Conservation (phyloP, 257 asterid genomes). For the Linderniella brevidens region DNA sequence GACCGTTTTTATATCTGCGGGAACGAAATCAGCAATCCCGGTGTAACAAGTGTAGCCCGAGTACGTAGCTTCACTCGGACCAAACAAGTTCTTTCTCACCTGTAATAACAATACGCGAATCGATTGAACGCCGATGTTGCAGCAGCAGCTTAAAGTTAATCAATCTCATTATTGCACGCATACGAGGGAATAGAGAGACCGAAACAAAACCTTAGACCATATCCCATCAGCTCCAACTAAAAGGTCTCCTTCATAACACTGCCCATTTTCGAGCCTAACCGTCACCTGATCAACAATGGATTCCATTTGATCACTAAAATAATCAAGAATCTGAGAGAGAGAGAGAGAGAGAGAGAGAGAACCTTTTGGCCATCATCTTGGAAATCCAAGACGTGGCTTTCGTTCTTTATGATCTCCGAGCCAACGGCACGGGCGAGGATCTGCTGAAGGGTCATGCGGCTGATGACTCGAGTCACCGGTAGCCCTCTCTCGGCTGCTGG, state of each 20-base stretch:
- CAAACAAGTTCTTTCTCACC: conserved; percentile 74
- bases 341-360: not conserved
- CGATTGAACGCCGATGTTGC: too few relatives aligned
- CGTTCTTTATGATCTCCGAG: conserved; percentile 55
- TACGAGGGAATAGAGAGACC: not conserved
- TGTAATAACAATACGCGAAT: conserved; percentile 5
- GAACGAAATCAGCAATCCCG: conserved; percentile 85
- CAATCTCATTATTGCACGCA: not conserved
- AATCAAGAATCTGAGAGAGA: not conserved
- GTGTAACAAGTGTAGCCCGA: conserved; percentile 98
- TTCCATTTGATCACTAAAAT: not conserved
- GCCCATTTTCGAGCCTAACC: conserved; percentile 64
- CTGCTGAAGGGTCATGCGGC: conserved; percentile 85
- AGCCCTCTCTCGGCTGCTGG: conserved; percentile 90
- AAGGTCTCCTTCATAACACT: conserved; percentile 62
- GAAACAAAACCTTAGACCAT: conserved; percentile 55
- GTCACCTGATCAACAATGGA: conserved; percentile 35
- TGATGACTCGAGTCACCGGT: conserved; percentile 83
- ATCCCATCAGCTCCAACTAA: conserved; percentile 98
- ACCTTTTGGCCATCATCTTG: conserved; percentile 71
- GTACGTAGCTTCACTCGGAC: conserved; percentile 44
- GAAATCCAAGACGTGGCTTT: conserved; percentile 66
- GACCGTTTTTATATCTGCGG: conserved; percentile 87
- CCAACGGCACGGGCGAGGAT: conserved; percentile 86
- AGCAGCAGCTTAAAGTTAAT: not conserved